Base-by-base conservation (phyloP, 805 yeast genomes). In the Kuraishia piskuri region DNA sequence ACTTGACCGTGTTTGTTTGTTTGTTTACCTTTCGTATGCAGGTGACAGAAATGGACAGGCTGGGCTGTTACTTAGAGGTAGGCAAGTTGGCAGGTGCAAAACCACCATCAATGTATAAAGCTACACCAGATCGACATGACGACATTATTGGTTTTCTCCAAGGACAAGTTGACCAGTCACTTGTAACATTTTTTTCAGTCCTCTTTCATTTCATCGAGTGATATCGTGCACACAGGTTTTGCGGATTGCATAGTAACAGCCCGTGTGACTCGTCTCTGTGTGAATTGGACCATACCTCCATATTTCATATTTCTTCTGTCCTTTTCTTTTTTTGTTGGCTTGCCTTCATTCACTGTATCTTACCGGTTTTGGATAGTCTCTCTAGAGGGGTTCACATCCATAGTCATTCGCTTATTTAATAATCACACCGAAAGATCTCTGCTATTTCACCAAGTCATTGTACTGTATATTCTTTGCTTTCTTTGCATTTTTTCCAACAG, bases 301-400 rank as follows among this genome's bases (percentile, higher is more conserved):
- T 10, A 7, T 7, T 25, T 31, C 14, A 3, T 31, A 14, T 3
- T 12, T 31, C 40, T 31, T n/a, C 14, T 12, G 9, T 5, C n/a
- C 9, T 6, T 31, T 31, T 31, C 3, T 10, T 8, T 23, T 52
- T 48, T 19, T 46, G n/a, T 31, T 17, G 48, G 45, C 21, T 25
- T 47, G 40, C 44, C 45, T 51, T n/a, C 3, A 24, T 47, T 31
- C 48, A 25, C 45, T 23, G 20, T 52, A 20, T 31, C 37, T 55
- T 50, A n/a, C n/a, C n/a, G n/a, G 25, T 14, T 46, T 22, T 46
- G 26, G 24, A 46, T 7, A 8, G 17, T 22, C n/a, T 46, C 48
- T 46, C 26, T 46, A 19, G 19, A 46, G 17, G n/a, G 26, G 14
- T 14, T 46, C 48, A 8, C 17, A 12, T 22, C 25, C 48, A 46